These are phyloP conservation scores for Arctium minus DNA, from an alignment of 129 eudicot genomes.

Conservation along the genomic window DNA sequence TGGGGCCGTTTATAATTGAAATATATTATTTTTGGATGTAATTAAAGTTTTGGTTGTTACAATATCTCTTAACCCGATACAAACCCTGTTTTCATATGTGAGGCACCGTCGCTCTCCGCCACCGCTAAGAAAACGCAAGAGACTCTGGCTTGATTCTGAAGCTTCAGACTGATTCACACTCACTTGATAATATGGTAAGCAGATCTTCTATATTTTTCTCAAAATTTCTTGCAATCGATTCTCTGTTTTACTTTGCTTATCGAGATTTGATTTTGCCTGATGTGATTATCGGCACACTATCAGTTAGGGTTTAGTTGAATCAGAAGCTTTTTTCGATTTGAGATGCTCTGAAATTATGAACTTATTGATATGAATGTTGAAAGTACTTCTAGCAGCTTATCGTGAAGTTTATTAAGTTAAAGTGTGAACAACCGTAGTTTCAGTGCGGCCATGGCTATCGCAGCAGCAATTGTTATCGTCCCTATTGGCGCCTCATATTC, in stretches of 20 bases:
- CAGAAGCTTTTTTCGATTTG: slow-evolving; percentile 16
- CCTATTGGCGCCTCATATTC: slow-evolving; percentile 81
- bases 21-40: too few relatives aligned
- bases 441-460: slow-evolving; percentile 60
- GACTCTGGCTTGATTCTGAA: too few relatives aligned
- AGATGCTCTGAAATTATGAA: background rate
- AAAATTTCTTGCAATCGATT: background rate
- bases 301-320: slow-evolving; percentile 16
- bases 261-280: background rate
- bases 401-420: background rate
- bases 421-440: background rate
- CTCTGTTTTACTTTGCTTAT: background rate
- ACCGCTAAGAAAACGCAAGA: too few relatives aligned
- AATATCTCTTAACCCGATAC: too few relatives aligned
- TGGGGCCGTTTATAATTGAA: too few relatives aligned
- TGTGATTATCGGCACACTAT: background rate
- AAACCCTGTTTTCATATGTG: too few relatives aligned
- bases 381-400: background rate
- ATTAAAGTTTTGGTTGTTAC: too few relatives aligned
- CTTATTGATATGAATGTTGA: slow-evolving; percentile 3
- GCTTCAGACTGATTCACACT: slow-evolving; percentile 12
- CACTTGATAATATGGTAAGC: slow-evolving; percentile 25
- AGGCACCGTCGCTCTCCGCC: too few relatives aligned
- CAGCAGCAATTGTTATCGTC: slow-evolving; percentile 73
- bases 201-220: background rate